Evolutionary conservation across 441 rosid genomes (phyloP), one percentile per base, ranked within the genome.

Genomic region (Capsella rubella): DNA sequence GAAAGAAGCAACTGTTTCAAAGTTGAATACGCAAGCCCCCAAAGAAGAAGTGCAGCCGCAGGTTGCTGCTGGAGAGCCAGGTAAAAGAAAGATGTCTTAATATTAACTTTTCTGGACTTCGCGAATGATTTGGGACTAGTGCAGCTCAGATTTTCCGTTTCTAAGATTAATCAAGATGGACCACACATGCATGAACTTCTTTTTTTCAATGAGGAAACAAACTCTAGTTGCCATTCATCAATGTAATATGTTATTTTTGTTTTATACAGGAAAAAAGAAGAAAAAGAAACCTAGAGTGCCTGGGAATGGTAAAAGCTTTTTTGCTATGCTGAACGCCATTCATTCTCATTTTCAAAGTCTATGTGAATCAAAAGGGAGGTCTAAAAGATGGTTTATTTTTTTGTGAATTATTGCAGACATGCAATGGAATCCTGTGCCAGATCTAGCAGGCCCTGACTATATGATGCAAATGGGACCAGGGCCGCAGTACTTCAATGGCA

Each of bases 21-120:
- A 92, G 79, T 82, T 94, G 51, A 93, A 92, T 86, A 87, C 84
- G 62, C 94, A 84, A 21, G 74, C 81, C 39, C 82, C 82, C 66
- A 97, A 90, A 61, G 98, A 93, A 84, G 97, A 93, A 81, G 88
- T 89, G 84, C 97, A 88, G 81, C 97, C 92, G 87, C 95, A 82
- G 83, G 78, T 81, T 78, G 91, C 82, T 67, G 74, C 86, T 78
- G 85, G 87, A 74, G 99, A 96, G 75, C 90, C 89, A 78, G 98
- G 99, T 91, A 85, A 75, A 61, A 46, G n/a, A 73, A 37, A 37
- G 4, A 64, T 45, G 11, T 54, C 42, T n/a, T 53, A 16, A 25
- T 52, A 53, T 31, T 56, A 64, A 35, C 43, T 39, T 47, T 13
- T 43, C 4, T 28, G 51, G 27, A 35, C 60, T 35, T 47, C 63